phyloP scores from a whole-genome alignment of 345 rosid species.

The Salix udensis region DNA sequence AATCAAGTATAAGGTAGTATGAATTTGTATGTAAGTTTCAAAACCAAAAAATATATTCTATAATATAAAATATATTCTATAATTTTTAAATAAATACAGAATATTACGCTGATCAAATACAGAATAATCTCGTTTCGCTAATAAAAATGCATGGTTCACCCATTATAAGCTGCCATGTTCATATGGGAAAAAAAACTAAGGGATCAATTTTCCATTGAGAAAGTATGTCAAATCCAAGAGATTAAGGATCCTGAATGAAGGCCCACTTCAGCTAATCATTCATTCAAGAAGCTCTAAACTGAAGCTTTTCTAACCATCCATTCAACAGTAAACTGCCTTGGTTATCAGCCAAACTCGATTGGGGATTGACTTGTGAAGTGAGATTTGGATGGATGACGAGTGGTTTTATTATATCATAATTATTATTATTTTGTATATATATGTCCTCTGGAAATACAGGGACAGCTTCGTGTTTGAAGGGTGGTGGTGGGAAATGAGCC shows the following conservation, averaged over 20 bases:
- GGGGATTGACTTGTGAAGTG: not conserved
- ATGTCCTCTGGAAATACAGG: not conserved
- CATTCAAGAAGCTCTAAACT: not conserved
- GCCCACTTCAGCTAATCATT: not conserved
- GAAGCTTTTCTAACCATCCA: not conserved
- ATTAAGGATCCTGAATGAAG: not conserved
- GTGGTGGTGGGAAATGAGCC: constrained; percentile 25
- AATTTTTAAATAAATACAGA: too few species aligned
- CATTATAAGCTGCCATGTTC: too few species aligned
- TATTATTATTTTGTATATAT: too few species aligned
- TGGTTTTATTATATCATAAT: too few species aligned
- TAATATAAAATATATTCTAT: too few species aligned
- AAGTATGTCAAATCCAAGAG: not conserved
- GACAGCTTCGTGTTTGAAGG: not conserved
- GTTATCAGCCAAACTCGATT: not conserved
- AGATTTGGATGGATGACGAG: not conserved
- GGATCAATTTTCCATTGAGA: too few species aligned
- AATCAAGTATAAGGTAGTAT: too few species aligned
- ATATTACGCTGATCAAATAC: too few species aligned
- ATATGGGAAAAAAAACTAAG: too few species aligned
- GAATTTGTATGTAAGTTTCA: too few species aligned
- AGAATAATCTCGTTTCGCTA: not conserved
- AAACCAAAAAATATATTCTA: too few species aligned
- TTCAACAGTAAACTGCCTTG: not conserved
- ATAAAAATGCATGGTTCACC: not conserved